Evolutionary conservation across 1,139 yeast genomes (phyloP), one percentile per base, ranked within the genome.

Genomic region (Kurtzmaniella quercitrusa): DNA sequence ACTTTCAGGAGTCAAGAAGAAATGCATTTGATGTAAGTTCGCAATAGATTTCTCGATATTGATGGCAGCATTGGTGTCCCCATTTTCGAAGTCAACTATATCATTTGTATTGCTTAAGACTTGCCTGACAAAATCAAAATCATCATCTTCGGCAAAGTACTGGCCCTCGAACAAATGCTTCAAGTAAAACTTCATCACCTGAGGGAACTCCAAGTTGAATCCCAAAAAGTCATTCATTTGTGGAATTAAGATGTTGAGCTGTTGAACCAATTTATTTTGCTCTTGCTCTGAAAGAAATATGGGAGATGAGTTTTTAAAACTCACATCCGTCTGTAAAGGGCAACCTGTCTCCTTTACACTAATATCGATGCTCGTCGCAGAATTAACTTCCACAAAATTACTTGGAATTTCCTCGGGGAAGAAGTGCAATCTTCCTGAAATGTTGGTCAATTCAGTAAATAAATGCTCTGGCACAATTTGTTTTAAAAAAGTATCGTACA

Each of bases 71-170:
- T 50, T 52, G 15, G 47, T 51, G 7, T 64, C 67, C 19, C 56
- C 61, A 38, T 59, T 59, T 39, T 66, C 72, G 42, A 53, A 67
- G 23, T 64, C 68, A 2, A 60, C 56, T 1, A 70, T 55, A 3
- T 47, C 44, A 30, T 59, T 55, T 2, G 66, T 56, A 9, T 58
- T 44, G 7, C 40, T 28, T 4, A 57, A 60, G 9, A 69, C 45
- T 5, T 48, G 47, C 20, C 20, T 19, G 21, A 19, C 16, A 19
- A 34, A 34, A 11, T 34, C 22, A 5, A 6, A n/a, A 26, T 34
- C 37, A 7, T 5, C 8, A 4, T 34, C 26, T 12, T 34, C 37
- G 9, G 14, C 20, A 26, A 50, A 48, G 47, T 70, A 61, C 3
- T 42, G 60, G 1, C 45, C 43, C 0, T 46, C 44, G 14, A 21